phyloP scores from a whole-genome alignment of 495 filamentous ascomycete species.

The Penicillium simplicissimum region DNA sequence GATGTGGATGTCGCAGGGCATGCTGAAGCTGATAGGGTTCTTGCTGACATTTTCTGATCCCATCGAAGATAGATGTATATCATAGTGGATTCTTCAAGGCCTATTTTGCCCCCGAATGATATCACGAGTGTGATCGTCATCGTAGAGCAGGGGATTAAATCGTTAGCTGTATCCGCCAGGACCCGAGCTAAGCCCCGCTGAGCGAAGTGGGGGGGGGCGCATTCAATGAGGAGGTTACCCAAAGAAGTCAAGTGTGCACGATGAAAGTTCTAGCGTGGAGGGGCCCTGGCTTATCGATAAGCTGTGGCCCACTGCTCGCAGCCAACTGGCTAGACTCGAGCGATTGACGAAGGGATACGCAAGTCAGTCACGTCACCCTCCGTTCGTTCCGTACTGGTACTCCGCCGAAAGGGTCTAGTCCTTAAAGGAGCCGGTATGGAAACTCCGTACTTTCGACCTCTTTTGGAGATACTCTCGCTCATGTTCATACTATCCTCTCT shows the following conservation, averaged over 20 bases:
- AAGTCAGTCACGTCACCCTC: constrained; percentile 42
- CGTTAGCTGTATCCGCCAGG: neutral
- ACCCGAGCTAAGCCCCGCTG: neutral
- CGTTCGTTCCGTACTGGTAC: neutral
- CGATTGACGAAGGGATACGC: constrained; percentile 20
- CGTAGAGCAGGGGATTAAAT: neutral
- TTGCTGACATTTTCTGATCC: neutral
- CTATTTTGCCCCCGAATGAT: constrained; percentile 17
- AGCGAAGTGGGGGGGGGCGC: constrained; percentile 19
- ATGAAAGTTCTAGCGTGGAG: constrained; percentile 7
- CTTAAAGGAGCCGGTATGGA: neutral
- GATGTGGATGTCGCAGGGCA: neutral
- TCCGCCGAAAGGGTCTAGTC: neutral
- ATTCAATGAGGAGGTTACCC: neutral
- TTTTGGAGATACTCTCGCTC: constrained; percentile 10
- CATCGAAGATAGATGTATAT: neutral
- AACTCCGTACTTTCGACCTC: neutral
- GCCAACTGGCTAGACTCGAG: too few relatives aligned
- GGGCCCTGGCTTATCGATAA: constrained; percentile 7
- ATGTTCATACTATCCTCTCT: neutral
- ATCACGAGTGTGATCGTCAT: constrained; percentile 15
- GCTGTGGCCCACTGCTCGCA: neutral
- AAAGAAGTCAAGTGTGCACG: neutral
- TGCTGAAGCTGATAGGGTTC: neutral
- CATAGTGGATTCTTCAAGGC: neutral